Evolutionary conservation across 306 rosid species (phyloP).

Genomic region (Trifolium pratense): DNA sequence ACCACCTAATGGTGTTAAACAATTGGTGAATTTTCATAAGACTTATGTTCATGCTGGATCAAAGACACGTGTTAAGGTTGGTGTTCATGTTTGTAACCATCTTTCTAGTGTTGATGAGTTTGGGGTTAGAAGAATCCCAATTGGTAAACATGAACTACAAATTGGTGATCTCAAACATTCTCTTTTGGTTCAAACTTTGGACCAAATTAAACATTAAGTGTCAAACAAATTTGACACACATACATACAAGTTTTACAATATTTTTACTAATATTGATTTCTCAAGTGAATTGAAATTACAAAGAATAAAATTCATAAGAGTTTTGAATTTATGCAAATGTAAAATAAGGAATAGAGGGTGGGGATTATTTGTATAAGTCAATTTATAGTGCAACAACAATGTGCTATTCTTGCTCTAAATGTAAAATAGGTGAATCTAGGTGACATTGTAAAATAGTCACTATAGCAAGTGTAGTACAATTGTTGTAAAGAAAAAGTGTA

Average conservation of each 20-base stretch:
- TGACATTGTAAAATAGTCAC: conserved; percentile 40
- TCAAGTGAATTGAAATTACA: conserved; percentile 15
- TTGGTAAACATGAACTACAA: conserved; percentile 71
- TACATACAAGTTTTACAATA: conserved; percentile 8
- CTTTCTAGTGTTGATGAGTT: conserved; percentile 67
- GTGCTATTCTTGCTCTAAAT: conserved; percentile 40
- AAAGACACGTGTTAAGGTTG: conserved; percentile 47
- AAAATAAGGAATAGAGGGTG: conserved; percentile 40
- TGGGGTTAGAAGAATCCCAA: conserved; percentile 84
- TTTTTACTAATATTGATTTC: conserved; percentile 29
- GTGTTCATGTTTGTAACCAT: conserved; percentile 75
- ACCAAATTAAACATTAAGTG: conserved; percentile 42
- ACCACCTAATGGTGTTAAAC: conserved; percentile 65
- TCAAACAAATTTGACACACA: conserved; percentile 38
- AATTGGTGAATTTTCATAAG: conserved; percentile 66
- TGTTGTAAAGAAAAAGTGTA: background rate
- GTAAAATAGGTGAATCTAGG: conserved; percentile 22
- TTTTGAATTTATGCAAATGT: conserved; percentile 35
- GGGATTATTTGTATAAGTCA: conserved; percentile 19
- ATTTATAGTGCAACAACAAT: conserved; percentile 24
- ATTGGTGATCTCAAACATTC: conserved; percentile 77
- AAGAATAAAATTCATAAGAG: conserved; percentile 3
- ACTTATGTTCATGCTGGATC: conserved; percentile 64
- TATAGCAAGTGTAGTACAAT: conserved; percentile 31
- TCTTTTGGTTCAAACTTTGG: conserved; percentile 50